Evolutionary conservation across 2,329 filamentous ascomycete species (phyloP).

Genomic region (Penicillium palitans): DNA sequence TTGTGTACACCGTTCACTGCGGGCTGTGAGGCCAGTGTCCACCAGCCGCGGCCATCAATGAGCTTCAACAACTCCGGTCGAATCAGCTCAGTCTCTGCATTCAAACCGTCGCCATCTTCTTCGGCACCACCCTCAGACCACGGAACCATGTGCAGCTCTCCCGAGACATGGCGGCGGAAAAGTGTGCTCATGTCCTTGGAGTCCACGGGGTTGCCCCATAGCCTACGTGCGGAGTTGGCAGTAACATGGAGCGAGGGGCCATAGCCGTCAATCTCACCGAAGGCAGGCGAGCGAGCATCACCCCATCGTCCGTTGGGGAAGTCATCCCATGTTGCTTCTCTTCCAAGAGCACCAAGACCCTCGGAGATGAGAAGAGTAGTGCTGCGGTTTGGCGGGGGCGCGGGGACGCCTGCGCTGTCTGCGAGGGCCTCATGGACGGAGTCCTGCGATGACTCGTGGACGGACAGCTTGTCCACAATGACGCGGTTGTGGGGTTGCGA

Average conservation of each 20-base stretch:
- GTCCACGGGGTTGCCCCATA: conserved; percentile 80
- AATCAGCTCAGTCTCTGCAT: conserved; percentile 79
- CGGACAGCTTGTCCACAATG: conserved; percentile 65
- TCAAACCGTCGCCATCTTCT: conserved; percentile 44
- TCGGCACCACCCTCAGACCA: conserved; percentile 83
- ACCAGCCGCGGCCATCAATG: conserved; percentile 80
- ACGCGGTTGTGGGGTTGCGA: conserved; percentile 86
- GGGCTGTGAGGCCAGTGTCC: conserved; percentile 94
- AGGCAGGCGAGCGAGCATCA: conserved; percentile 87
- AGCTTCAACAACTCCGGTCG: conserved; percentile 70
- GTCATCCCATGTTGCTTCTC: conserved; percentile 98
- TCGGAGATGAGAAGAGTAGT: conserved; percentile 93
- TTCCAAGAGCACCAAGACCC: conserved; percentile 81
- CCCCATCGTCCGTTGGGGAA: conserved; percentile 96
- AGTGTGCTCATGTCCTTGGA: conserved; percentile 72
- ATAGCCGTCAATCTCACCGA: conserved; percentile 97
- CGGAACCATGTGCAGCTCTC: conserved; percentile 76
- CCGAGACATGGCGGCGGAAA: conserved; percentile 78
- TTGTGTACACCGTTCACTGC: conserved; percentile 84
- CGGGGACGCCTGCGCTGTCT: conserved; percentile 72
- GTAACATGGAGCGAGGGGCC: conserved; percentile 93
- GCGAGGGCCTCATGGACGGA: conserved; percentile 67
- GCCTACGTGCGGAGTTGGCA: conserved; percentile 73
- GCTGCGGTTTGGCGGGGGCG: conserved; percentile 69
- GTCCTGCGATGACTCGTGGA: conserved; percentile 37